These are phyloP conservation scores for Thinopyrum elongatum DNA, from an alignment of 176 grass and related monocot genomes.

Conservation along the genomic window DNA sequence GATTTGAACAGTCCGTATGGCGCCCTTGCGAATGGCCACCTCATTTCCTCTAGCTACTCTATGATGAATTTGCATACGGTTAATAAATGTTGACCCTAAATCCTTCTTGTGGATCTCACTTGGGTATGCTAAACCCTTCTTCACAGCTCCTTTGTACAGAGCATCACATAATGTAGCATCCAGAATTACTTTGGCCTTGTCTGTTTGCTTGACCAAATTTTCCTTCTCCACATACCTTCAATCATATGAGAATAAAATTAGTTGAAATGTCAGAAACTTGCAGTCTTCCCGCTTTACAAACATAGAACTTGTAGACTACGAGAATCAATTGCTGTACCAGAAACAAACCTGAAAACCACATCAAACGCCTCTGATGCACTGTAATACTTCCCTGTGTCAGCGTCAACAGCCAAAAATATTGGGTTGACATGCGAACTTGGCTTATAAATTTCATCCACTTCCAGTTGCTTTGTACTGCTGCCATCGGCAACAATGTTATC, in stretches of 20 bases:
- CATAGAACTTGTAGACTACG: background rate
- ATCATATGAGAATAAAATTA: conserved; percentile 29
- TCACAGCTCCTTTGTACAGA: conserved; percentile 90
- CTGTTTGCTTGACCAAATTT: conserved; percentile 83
- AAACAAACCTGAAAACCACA: conserved; percentile 73
- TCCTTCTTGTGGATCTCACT: conserved; percentile 89
- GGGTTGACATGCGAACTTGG: conserved; percentile 85
- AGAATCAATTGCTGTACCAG: background rate
- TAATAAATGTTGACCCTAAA: conserved; percentile 68
- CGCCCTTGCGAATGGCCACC: conserved; percentile 65
- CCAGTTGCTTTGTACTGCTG: conserved; percentile 55
- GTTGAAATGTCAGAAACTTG: background rate
- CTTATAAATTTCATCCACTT: conserved; percentile 86
- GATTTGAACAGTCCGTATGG: conserved; percentile 79
- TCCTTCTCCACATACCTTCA: conserved; percentile 90
- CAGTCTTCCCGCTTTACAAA: background rate
- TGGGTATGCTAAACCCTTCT: conserved; percentile 76
- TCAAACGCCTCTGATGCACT: conserved; percentile 77
- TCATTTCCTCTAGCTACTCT: conserved; percentile 73
- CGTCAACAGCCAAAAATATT: conserved; percentile 69
- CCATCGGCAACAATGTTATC: conserved; percentile 51
- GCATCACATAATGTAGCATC: conserved; percentile 86
- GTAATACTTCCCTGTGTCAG: conserved; percentile 79
- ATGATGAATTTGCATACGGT: conserved; percentile 86
- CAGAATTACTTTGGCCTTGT: conserved; percentile 70